Evolutionary conservation across 2,329 filamentous ascomycete species (phyloP).

Genomic region (Paecilomyces variotii): DNA sequence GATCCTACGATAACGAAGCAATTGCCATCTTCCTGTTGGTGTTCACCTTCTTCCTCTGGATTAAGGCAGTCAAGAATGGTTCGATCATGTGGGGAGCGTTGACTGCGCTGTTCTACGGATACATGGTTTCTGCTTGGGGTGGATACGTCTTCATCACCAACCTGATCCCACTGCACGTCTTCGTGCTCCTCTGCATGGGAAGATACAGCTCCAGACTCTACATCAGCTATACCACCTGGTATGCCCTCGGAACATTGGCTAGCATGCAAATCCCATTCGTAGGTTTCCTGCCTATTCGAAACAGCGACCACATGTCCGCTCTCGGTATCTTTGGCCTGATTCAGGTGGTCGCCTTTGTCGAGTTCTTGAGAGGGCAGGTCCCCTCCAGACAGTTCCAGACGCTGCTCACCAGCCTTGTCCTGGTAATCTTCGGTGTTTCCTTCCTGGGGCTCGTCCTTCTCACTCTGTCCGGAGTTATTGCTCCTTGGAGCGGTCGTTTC

Average conservation of each 20-base stretch:
- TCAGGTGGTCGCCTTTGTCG: conserved; percentile 85
- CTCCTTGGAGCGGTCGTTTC: conserved; percentile 96
- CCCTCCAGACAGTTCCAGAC: conserved; percentile 91
- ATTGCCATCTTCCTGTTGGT: conserved; percentile 98
- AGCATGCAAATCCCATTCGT: conserved; percentile 99
- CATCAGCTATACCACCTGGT: conserved; percentile 97
- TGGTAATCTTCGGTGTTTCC: conserved; percentile 64
- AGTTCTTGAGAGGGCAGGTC: conserved; percentile 81
- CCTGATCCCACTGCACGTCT: conserved; percentile 84
- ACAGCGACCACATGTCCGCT: conserved; percentile 97
- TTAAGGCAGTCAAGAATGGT: conserved; percentile 93
- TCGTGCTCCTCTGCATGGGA: conserved; percentile 94
- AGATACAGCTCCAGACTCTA: conserved; percentile 90
- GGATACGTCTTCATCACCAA: conserved; percentile 99
- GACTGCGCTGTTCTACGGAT: conserved; percentile 94
- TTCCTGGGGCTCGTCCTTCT: conserved; percentile 70
- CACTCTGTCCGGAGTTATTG: conserved; percentile 83
- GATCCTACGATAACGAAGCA: conserved; percentile 98
- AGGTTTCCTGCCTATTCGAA: conserved; percentile 90
- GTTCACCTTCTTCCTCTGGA: conserved; percentile 98
- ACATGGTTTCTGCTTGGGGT: conserved; percentile 99
- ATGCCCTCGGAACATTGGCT: conserved; percentile 86
- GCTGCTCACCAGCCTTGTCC: conserved; percentile 68
- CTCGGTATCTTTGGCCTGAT: conserved; percentile 92
- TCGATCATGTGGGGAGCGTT: conserved; percentile 95